Percentiles rank a stretch among this genome's conserved stretches.
These are phyloP conservation scores for Gastrodia elata DNA, from an alignment of 106 monocot genomes.

Conservation along the genomic window DNA sequence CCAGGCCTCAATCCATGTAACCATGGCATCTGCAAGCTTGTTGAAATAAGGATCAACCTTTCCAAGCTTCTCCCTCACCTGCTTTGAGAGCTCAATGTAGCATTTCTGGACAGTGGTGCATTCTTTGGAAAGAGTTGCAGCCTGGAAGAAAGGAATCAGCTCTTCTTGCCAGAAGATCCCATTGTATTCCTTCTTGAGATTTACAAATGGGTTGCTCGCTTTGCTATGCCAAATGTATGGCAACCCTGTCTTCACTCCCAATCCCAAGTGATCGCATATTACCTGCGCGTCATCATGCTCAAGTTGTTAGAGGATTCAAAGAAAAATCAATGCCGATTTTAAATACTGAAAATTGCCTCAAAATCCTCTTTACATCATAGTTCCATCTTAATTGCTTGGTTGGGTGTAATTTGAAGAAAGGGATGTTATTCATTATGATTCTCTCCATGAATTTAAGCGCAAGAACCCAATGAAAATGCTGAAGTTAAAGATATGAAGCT, in stretches of 20 bases:
- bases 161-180: conserved; percentile 66
- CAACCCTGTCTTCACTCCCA: conserved; percentile 44
- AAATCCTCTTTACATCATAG: background rate
- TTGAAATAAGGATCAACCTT: conserved; percentile 37
- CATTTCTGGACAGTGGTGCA: conserved; percentile 43
- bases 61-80: conserved; percentile 37
- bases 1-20: conserved; percentile 56
- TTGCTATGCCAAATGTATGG: conserved; percentile 64
- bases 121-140: conserved; percentile 25
- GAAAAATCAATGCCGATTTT: background rate
- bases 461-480: no score
- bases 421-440: background rate
- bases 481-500: background rate
- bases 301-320: background rate
- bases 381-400: background rate
- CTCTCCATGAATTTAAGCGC: background rate
- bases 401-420: no score
- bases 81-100: conserved; percentile 46
- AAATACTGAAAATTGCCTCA: no score
- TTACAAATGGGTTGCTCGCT: conserved; percentile 50
- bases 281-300: conserved; percentile 21
- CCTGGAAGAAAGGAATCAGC: conserved; percentile 59
- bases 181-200: conserved; percentile 54
- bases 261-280: conserved; percentile 43
- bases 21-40: conserved; percentile 55